Conservation (phyloP, 805 yeast genomes). For the Scheffersomyces lignosus region DNA sequence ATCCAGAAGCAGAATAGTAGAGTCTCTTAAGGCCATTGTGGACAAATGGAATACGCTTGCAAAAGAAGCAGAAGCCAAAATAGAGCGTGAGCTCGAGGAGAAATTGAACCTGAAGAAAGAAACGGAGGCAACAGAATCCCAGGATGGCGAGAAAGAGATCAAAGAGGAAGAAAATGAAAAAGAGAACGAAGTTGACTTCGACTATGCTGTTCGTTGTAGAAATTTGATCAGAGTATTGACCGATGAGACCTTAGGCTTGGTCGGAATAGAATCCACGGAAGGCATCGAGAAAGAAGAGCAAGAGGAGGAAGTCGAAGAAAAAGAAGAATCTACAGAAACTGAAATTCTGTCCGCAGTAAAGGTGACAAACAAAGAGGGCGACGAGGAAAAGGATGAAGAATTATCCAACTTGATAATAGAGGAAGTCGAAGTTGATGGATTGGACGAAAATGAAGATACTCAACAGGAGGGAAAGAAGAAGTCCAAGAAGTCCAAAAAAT, state of each 20-base stretch:
- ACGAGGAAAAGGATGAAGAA: conserved; percentile 7
- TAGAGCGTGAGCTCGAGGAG: conserved; percentile 36
- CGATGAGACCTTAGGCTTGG: conserved; percentile 34
- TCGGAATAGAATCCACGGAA: conserved; percentile 21
- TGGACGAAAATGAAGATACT: conserved; percentile 7
- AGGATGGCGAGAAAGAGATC: conserved; percentile 16
- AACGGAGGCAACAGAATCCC: conserved; percentile 12
- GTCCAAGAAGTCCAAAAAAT: conserved; percentile 13
- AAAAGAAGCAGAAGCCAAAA: conserved; percentile 38
- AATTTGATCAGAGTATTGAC: conserved; percentile 31
- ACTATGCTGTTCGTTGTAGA: conserved; percentile 44
- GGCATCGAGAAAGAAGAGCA: conserved; percentile 8
- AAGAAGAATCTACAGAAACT: conserved; percentile 2
- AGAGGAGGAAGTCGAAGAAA: conserved; percentile 5
- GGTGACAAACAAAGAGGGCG: conserved; percentile 8
- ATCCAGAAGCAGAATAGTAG: conserved; percentile 55
- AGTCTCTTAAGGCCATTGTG: conserved; percentile 47
- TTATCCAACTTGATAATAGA: conserved; percentile 8
- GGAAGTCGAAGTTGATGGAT: conserved; percentile 9
- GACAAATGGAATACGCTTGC: conserved; percentile 57
- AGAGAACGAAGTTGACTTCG: conserved; percentile 25
- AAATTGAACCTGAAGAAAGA: conserved; percentile 18
- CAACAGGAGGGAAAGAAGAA: conserved; percentile 6
- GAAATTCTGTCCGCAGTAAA: background rate
- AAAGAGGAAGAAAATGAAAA: conserved; percentile 6